Conservation (phyloP, 345 rosid genomes). For the Linum lewisii region DNA sequence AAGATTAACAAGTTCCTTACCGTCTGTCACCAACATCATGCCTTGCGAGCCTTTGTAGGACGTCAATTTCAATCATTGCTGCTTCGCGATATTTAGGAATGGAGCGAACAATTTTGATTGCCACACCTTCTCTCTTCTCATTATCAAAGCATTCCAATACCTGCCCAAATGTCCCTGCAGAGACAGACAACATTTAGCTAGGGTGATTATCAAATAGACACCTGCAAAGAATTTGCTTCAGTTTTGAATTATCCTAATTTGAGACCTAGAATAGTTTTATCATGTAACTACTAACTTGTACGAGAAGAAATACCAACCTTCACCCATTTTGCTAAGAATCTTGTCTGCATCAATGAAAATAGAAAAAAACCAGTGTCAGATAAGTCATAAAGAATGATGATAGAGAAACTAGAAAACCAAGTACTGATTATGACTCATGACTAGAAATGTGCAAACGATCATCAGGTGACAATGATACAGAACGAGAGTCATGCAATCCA, state of each 20-base stretch:
- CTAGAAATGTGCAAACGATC: too few relatives aligned
- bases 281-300: too few relatives aligned
- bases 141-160: constrained; percentile 15
- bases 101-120: constrained; percentile 56
- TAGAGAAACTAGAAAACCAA: not conserved
- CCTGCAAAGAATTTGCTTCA: not conserved
- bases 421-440: too few relatives aligned
- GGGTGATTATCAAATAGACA: not conserved
- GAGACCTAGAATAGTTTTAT: not conserved
- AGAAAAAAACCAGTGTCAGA: constrained; percentile 11
- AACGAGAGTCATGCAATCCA: too few relatives aligned
- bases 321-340: constrained; percentile 80
- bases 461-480: too few relatives aligned
- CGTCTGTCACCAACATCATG: not conserved
- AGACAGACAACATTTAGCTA: constrained; percentile 52
- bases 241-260: too few relatives aligned
- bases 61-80: constrained; percentile 67
- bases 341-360: constrained; percentile 38
- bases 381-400: constrained; percentile 12
- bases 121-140: constrained; percentile 50
- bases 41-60: constrained; percentile 38
- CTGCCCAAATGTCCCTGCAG: constrained; percentile 13
- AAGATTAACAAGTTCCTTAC: not conserved
- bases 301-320: constrained; percentile 37
- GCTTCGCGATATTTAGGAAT: constrained; percentile 59